phyloP scores from a whole-genome alignment of 2,329 filamentous ascomycete genomes.

The Incumbomyces delicatus region DNA sequence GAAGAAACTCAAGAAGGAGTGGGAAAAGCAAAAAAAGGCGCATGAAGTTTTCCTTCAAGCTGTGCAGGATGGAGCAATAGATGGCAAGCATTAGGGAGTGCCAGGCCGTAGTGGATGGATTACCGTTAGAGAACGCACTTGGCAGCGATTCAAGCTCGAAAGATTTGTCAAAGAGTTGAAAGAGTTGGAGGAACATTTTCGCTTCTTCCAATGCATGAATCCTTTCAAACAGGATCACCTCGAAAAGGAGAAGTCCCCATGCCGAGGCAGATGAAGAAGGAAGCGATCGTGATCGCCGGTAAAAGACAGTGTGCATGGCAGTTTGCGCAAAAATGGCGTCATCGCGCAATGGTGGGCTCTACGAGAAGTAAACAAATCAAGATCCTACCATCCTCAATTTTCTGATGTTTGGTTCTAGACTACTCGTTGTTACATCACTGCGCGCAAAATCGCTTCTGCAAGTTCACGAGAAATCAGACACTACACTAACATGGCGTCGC shows the following conservation, averaged over 20 bases:
- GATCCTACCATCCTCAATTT: too few relatives aligned
- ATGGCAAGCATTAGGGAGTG: constrained; percentile 1
- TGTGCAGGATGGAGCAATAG: constrained; percentile 8
- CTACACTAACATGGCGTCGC: constrained; percentile 13
- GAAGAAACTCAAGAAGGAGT: constrained; percentile 82
- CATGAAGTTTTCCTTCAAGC: constrained; percentile 52
- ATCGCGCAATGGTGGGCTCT: too few relatives aligned
- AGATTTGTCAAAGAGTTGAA: not conserved
- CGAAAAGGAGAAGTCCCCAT: not conserved
- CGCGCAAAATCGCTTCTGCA: too few relatives aligned
- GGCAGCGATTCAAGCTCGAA: not conserved
- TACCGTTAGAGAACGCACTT: not conserved
- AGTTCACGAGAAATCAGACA: not conserved
- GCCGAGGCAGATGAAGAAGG: too few relatives aligned
- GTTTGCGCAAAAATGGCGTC: too few relatives aligned
- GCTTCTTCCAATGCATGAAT: not conserved
- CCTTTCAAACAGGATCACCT: not conserved
- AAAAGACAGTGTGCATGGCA: too few relatives aligned
- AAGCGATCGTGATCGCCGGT: too few relatives aligned
- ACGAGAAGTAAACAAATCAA: too few relatives aligned
- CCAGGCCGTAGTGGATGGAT: not conserved
- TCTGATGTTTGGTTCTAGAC: too few relatives aligned
- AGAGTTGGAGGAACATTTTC: too few relatives aligned
- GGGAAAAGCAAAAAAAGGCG: constrained; percentile 80
- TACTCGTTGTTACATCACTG: too few relatives aligned